Percentiles rank a stretch among this genome's conserved stretches.
Conservation (phyloP, 441 rosid species). For the Mallotus repandus region DNA sequence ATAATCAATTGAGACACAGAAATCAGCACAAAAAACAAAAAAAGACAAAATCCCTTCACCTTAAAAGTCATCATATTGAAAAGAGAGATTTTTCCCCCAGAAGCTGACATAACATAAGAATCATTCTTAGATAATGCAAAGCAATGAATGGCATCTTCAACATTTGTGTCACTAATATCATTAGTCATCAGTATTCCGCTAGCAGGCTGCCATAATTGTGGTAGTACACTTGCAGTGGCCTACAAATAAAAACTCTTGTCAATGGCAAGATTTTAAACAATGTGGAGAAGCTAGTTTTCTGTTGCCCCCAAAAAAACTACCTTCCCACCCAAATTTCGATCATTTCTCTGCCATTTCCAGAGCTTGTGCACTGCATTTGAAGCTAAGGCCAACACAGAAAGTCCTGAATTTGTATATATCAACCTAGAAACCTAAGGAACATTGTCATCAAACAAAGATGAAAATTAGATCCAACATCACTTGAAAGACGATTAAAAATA, state of each 20-base stretch:
- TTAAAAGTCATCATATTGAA: conserved; percentile 90
- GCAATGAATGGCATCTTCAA: conserved; percentile 82
- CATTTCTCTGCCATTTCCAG: conserved; percentile 84
- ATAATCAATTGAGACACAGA: neutral
- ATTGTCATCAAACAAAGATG: conserved; percentile 11
- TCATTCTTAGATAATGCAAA: conserved; percentile 89
- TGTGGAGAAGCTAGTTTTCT: neutral
- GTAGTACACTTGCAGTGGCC: conserved; percentile 61
- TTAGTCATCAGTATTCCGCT: conserved; percentile 75
- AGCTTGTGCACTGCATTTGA: conserved; percentile 88
- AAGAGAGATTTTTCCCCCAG: conserved; percentile 76
- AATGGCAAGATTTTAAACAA: conserved; percentile 14
- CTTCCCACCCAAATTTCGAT: conserved; percentile 50
- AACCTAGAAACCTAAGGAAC: conserved; percentile 64
- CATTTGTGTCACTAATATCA: conserved; percentile 58
- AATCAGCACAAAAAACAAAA: conserved; percentile 1
- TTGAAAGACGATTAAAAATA: neutral
- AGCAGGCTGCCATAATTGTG: conserved; percentile 81
- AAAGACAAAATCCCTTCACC: conserved; percentile 35
- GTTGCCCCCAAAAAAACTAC: conserved; percentile 27
- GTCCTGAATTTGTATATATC: conserved; percentile 74
- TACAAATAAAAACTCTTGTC: conserved; percentile 28
- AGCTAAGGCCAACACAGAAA: conserved; percentile 64
- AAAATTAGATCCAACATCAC: conserved; percentile 3
- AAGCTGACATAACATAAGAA: conserved; percentile 85